Evolutionary conservation across 2,329 filamentous ascomycete genomes (phyloP), one percentile per base, ranked within the genome.

Genomic region (Setomelanomma holmii): DNA sequence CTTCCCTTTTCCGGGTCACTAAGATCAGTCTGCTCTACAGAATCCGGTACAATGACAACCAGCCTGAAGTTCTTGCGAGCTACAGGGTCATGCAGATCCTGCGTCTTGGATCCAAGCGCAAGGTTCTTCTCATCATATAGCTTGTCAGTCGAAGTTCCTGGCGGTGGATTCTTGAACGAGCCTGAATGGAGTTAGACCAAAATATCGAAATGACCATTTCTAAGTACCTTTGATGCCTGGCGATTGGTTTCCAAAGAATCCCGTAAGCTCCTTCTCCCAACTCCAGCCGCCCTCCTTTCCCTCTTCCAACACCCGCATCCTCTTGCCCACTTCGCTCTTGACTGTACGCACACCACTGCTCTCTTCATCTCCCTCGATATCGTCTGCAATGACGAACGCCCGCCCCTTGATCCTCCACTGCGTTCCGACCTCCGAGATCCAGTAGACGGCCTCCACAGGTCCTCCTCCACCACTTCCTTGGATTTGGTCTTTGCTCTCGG

Each of bases 381-480:
- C 89, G 42, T 82, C 80, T 0, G 86, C 90, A 24, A 98, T 79
- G 4, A 96, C 78, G 77, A 87, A 95, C 16, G 89, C 90, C 52
- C 79, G 80, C 1, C 93, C 93, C 41, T 87, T 86, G 27, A 98
- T 74, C 53, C 93, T 85, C 93, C 93, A 98, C 78, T 98, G 93
- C 14, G 86, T 89, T 72, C 80, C 84, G 4, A 81, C 79, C 38
- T 88, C 84, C 58, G 85, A 83, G 8, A 87, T 79, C 93, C 93
- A 98, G 72, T 90, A 95, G 10, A 91, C 84, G 5, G 87, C 90
- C 76, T 97, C 93, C n/a, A 93, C 85, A 2, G 83, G 81, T 1
- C 86, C 86, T 34, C 91, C 86, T 30, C 87, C 83, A 8, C 86
- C 86, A 56, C 80, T 81, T 49, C 85, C 79, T 55, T 75, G 70